Conservation (phyloP, 225 moss, liverwort and hornwort species). For the Marchantia paleacea region DNA sequence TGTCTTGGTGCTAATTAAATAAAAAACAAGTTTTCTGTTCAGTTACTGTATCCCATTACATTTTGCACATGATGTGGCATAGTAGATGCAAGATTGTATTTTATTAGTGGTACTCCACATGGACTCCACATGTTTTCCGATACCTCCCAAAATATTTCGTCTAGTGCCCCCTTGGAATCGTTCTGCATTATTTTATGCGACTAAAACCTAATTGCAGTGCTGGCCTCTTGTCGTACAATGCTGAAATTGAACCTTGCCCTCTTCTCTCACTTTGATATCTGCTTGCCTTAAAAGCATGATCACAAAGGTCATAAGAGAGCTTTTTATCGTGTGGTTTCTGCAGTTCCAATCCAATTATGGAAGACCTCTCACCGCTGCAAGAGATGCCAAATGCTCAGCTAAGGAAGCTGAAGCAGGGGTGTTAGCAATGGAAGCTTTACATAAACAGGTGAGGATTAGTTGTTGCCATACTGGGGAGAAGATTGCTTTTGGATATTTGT, state of each 20-base stretch:
- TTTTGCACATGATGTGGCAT: no score
- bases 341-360: conserved; percentile 94
- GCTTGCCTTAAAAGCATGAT: background rate
- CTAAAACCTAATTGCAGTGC: background rate
- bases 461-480: background rate
- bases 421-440: conserved; percentile 89
- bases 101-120: no score
- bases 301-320: background rate
- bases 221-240: background rate
- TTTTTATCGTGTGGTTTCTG: background rate
- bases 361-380: conserved; percentile 71
- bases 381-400: conserved; percentile 81
- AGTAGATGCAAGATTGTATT: no score
- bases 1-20: no score
- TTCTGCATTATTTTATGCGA: no score
- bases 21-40: no score
- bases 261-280: background rate
- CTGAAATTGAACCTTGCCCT: no score
- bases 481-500: background rate
- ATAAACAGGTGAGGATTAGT: conserved; percentile 60
- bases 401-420: conserved; percentile 91
- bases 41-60: no score
- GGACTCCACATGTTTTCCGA: no score
- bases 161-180: no score
- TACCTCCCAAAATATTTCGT: no score